Percentiles rank a stretch among this genome's conserved stretches.
Evolutionary conservation across 2,329 filamentous ascomycete species (phyloP).

Genomic region (Stagonosporopsis rhizophila): DNA sequence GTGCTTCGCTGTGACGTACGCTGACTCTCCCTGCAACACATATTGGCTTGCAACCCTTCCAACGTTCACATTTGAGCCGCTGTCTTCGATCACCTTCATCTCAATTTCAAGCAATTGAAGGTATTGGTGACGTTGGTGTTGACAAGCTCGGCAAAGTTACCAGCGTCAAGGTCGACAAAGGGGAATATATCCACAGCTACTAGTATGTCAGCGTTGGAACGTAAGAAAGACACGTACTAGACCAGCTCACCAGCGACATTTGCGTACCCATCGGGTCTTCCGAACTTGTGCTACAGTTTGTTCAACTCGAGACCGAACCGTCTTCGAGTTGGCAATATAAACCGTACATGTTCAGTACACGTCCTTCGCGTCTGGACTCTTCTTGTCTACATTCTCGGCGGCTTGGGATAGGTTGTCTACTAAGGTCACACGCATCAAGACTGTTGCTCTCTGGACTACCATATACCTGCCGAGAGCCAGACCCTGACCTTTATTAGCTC

Average conservation of each 20-base stretch:
- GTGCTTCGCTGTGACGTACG: slow-evolving; percentile 57
- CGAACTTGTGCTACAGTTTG: slow-evolving; percentile 19
- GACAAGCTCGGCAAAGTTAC: slow-evolving; percentile 15
- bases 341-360: too few species aligned
- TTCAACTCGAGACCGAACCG: slow-evolving; percentile 19
- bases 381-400: slow-evolving; percentile 12
- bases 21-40: slow-evolving; percentile 24
- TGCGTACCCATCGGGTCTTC: slow-evolving; percentile 21
- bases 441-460: slow-evolving; percentile 16
- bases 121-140: slow-evolving; percentile 11
- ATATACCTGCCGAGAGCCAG: too few species aligned
- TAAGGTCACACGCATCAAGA: slow-evolving; percentile 23
- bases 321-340: slow-evolving; percentile 17
- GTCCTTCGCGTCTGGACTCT: slow-evolving; percentile 18
- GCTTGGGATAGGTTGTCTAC: slow-evolving; percentile 18
- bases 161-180: slow-evolving; percentile 19
- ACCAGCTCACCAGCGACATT: slow-evolving; percentile 19
- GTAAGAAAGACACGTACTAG: too few species aligned
- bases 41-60: slow-evolving; percentile 21
- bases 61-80: slow-evolving; percentile 25
- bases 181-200: slow-evolving; percentile 22
- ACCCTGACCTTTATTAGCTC: too few species aligned
- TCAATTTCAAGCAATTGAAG: too few species aligned
- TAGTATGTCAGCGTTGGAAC: too few species aligned
- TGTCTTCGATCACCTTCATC: slow-evolving; percentile 28